These are phyloP conservation scores for Chlamydomonas reinhardtii DNA, from an alignment of 163 green algal genomes.

Conservation along the genomic window DNA sequence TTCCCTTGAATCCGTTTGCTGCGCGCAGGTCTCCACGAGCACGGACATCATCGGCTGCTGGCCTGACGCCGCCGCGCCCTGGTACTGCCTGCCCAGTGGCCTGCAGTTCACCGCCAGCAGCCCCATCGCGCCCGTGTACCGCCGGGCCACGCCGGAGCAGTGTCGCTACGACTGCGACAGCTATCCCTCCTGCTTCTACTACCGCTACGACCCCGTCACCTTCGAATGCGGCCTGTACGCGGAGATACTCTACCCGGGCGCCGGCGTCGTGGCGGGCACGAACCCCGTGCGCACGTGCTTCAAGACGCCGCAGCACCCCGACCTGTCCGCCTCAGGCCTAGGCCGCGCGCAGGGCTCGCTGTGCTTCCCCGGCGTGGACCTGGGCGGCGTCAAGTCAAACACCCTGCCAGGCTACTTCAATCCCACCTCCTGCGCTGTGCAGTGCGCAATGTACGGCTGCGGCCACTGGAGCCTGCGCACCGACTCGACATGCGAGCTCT, in stretches of 20 bases:
- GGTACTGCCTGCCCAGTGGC: not conserved
- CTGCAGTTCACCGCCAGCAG: not conserved
- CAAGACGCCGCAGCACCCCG: not conserved
- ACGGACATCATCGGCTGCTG: too few relatives aligned
- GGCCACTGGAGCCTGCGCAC: not conserved
- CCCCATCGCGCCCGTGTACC: not conserved
- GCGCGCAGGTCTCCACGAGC: too few relatives aligned
- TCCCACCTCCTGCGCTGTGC: not conserved
- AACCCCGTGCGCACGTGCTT: too few relatives aligned
- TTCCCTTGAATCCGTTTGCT: too few relatives aligned
- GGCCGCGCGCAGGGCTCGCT: not conserved
- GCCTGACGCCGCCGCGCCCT: not conserved
- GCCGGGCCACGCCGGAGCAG: not conserved
- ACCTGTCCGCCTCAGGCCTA: not conserved
- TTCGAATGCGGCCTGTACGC: too few relatives aligned
- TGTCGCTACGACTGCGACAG: too few relatives aligned
- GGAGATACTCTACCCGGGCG: too few relatives aligned
- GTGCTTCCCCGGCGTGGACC: not conserved
- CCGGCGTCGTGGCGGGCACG: too few relatives aligned
- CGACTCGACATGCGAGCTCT: not conserved
- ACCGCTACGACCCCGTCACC: too few relatives aligned
- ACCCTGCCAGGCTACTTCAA: not conserved
- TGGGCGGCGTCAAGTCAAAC: not conserved
- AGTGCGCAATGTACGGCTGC: not conserved
- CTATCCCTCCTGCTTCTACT: too few relatives aligned